Conservation (phyloP, 2,329 filamentous ascomycete genomes). For the Aspergillus viridinutans region DNA sequence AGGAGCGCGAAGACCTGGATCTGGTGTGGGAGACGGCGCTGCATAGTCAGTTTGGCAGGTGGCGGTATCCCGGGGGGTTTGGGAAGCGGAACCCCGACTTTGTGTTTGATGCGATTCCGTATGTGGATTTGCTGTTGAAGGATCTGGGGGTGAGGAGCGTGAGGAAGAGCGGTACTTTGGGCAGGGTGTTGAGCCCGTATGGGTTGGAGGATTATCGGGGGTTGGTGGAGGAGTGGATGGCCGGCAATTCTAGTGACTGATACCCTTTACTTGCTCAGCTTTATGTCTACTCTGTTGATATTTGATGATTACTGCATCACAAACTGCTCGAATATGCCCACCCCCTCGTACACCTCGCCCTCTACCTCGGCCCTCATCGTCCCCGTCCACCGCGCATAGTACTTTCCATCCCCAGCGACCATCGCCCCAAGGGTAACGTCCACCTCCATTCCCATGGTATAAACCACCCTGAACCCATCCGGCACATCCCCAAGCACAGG, state of each 20-base stretch:
- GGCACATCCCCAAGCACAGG: slow-evolving; percentile 11
- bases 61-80: slow-evolving; percentile 60
- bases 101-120: slow-evolving; percentile 72
- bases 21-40: slow-evolving; percentile 56
- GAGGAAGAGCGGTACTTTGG: slow-evolving; percentile 31
- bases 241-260: background rate
- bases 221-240: slow-evolving; percentile 39
- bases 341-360: slow-evolving; percentile 9
- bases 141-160: slow-evolving; percentile 59
- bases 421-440: slow-evolving; percentile 8
- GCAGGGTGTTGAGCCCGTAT: slow-evolving; percentile 37
- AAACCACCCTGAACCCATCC: slow-evolving; percentile 2
- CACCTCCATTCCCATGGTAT: slow-evolving; percentile 5
- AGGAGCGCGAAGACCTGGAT: slow-evolving; percentile 19
- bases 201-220: slow-evolving; percentile 39
- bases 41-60: slow-evolving; percentile 64
- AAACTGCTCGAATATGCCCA: slow-evolving; percentile 25
- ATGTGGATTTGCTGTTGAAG: slow-evolving; percentile 62
- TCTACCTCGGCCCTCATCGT: slow-evolving; percentile 9
- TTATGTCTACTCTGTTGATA: background rate
- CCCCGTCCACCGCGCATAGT: slow-evolving; percentile 23
- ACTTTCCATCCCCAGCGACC: slow-evolving; percentile 11
- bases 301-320: background rate
- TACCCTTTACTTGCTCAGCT: background rate
- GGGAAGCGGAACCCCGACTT: slow-evolving; percentile 57